Conservation (phyloP, 805 yeast species). For the Cyberlindnera maritima region DNA sequence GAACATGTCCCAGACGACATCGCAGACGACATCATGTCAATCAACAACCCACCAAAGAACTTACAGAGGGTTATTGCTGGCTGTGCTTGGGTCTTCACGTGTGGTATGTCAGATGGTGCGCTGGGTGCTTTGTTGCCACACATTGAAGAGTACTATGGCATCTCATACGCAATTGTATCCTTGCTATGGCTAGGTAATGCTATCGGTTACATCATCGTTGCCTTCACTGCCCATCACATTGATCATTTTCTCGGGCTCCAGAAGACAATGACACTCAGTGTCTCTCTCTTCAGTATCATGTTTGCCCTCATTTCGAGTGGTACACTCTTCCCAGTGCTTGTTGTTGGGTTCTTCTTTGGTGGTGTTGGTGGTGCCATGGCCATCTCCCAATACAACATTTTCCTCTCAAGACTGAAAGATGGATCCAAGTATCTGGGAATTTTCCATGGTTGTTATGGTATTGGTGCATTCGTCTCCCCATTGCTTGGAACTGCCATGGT, state of each 20-base stretch:
- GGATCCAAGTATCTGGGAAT: slow-evolving; percentile 49
- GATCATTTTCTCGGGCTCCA: slow-evolving; percentile 40
- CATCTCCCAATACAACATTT: slow-evolving; percentile 50
- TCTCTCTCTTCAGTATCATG: slow-evolving; percentile 36
- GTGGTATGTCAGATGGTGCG: slow-evolving; percentile 53
- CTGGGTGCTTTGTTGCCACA: slow-evolving; percentile 59
- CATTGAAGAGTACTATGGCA: slow-evolving; percentile 46
- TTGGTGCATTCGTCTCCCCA: slow-evolving; percentile 65
- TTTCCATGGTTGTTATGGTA: slow-evolving; percentile 60
- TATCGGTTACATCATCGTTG: slow-evolving; percentile 50
- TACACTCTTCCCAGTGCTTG: slow-evolving; percentile 45
- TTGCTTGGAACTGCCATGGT: slow-evolving; percentile 55
- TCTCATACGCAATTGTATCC: slow-evolving; percentile 53
- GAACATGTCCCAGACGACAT: slow-evolving; percentile 4
- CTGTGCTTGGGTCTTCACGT: slow-evolving; percentile 38
- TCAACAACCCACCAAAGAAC: slow-evolving; percentile 47
- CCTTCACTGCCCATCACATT: slow-evolving; percentile 45
- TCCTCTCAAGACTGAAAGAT: slow-evolving; percentile 40
- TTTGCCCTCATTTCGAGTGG: slow-evolving; percentile 48
- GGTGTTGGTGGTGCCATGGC: slow-evolving; percentile 54
- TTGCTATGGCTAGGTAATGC: slow-evolving; percentile 58
- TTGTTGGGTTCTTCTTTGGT: slow-evolving; percentile 52
- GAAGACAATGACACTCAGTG: slow-evolving; percentile 39
- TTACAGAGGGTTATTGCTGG: slow-evolving; percentile 39
- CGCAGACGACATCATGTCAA: slow-evolving; percentile 21